These are phyloP conservation scores for Cystobasidium pallidum DNA, from an alignment of 1,284 basidiomycete genomes.

Conservation along the genomic window DNA sequence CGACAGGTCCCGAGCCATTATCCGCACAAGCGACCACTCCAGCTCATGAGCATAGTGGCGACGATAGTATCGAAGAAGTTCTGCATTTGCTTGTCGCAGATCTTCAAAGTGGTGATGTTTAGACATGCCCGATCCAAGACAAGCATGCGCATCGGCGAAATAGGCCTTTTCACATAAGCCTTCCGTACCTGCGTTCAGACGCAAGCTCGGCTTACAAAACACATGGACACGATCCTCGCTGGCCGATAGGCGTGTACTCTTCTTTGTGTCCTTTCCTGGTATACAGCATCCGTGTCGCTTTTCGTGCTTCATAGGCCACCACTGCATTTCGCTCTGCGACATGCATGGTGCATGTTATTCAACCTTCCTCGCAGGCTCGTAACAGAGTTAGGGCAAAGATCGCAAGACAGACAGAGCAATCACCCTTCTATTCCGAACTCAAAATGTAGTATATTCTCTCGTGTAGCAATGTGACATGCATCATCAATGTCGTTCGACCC, in stretches of 20 bases:
- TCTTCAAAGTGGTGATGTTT: not conserved
- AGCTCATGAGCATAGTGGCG: not conserved
- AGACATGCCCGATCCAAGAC: not conserved
- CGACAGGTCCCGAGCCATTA: not conserved
- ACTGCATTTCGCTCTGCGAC: constrained; percentile 19
- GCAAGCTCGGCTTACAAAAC: too few species aligned
- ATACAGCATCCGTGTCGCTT: not conserved
- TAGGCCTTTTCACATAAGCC: too few species aligned
- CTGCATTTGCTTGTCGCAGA: constrained; percentile 10
- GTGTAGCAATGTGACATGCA: not conserved
- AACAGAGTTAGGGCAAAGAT: too few species aligned
- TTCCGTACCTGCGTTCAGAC: too few species aligned
- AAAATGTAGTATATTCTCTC: not conserved
- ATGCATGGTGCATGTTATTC: not conserved
- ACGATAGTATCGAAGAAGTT: constrained; percentile 3
- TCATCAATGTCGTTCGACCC: too few species aligned
- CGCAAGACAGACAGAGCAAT: too few species aligned
- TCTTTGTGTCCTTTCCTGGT: not conserved
- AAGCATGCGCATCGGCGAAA: too few species aligned
- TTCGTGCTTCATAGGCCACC: not conserved
- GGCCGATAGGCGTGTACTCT: not conserved
- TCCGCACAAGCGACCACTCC: not conserved
- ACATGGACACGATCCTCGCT: too few species aligned
- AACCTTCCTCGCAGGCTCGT: not conserved
- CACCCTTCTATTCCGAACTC: too few species aligned